These are phyloP conservation scores for Endogone sp. DNA, from an alignment of 192 early-diverging fungal species.

Conservation along the genomic window DNA sequence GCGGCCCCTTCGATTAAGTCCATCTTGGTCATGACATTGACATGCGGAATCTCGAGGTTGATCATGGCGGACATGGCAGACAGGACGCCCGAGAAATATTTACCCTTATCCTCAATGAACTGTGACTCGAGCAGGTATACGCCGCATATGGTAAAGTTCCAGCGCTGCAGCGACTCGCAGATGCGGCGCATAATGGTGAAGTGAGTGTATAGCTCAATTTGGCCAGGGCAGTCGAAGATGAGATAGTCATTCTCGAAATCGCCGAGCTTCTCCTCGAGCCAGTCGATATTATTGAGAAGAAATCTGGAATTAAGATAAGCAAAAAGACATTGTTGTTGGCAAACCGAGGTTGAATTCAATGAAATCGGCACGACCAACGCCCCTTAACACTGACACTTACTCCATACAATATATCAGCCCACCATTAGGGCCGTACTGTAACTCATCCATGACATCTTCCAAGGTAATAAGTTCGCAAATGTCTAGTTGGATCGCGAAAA, in stretches of 20 bases:
- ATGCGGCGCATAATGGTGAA: slow-evolving; percentile 91
- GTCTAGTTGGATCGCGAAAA: slow-evolving; percentile 40
- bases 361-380: background rate
- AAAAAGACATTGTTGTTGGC: background rate
- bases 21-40: slow-evolving; percentile 98
- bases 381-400: slow-evolving; percentile 30
- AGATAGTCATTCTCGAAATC: slow-evolving; percentile 94
- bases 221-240: slow-evolving; percentile 96
- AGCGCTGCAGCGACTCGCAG: slow-evolving; percentile 59
- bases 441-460: slow-evolving; percentile 97
- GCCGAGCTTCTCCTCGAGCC: slow-evolving; percentile 92
- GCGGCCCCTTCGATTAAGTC: slow-evolving; percentile 66
- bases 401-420: slow-evolving; percentile 96
- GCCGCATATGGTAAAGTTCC: slow-evolving; percentile 85
- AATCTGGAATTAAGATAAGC: slow-evolving; percentile 56
- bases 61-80: slow-evolving; percentile 96
- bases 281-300: slow-evolving; percentile 92
- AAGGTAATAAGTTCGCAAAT: slow-evolving; percentile 96
- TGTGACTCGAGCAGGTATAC: slow-evolving; percentile 92
- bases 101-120: slow-evolving; percentile 93
- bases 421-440: slow-evolving; percentile 97
- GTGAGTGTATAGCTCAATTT: slow-evolving; percentile 99
- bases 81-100: slow-evolving; percentile 96
- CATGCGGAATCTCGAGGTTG: slow-evolving; percentile 95
- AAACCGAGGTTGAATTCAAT: too few relatives aligned